Percentiles rank a stretch among this genome's conserved stretches.
Evolutionary conservation across 2,329 filamentous ascomycete species (phyloP).

Genomic region (Raffaelea arxii): DNA sequence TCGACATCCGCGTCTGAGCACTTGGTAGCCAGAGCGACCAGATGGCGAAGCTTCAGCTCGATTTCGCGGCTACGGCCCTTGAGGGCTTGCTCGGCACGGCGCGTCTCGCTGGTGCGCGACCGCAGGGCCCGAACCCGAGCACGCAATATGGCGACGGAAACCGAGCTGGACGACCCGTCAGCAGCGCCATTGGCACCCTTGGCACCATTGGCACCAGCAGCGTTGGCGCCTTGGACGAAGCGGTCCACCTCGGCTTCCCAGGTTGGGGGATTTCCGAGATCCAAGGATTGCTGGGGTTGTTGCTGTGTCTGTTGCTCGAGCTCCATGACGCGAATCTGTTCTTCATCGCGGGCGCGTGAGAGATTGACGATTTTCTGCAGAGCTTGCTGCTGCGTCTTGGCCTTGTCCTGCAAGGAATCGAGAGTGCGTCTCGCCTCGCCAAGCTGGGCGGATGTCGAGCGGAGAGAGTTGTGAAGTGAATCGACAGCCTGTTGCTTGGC

Average conservation of each 20-base stretch:
- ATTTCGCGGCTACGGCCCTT: conserved; percentile 74
- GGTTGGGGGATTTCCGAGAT: conserved; percentile 34
- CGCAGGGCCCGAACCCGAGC: conserved; percentile 63
- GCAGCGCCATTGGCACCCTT: conserved; percentile 28
- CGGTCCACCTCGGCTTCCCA: conserved; percentile 46
- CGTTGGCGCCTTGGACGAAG: conserved; percentile 24
- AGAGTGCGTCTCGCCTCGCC: conserved; percentile 66
- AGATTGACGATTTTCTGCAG: conserved; percentile 71
- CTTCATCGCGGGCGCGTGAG: conserved; percentile 60
- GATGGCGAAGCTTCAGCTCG: conserved; percentile 77
- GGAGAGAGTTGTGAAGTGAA: conserved; percentile 68
- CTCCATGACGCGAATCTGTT: conserved; percentile 45
- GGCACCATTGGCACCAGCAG: conserved; percentile 23
- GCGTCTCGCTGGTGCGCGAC: conserved; percentile 56
- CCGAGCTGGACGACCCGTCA: conserved; percentile 45
- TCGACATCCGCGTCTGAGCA: conserved; percentile 74
- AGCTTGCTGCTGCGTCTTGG: conserved; percentile 55
- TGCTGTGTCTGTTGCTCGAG: conserved; percentile 25
- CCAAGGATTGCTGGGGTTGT: conserved; percentile 22
- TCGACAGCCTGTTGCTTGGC: conserved; percentile 79
- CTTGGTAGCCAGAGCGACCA: conserved; percentile 78
- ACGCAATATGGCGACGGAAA: too few species aligned
- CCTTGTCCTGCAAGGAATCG: conserved; percentile 58
- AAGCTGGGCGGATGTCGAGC: conserved; percentile 68
- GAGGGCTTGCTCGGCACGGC: conserved; percentile 58